Percentiles rank a stretch among this genome's conserved stretches.
phyloP scores from a whole-genome alignment of 2,329 filamentous ascomycete genomes.

The Zasmidium angulare region DNA sequence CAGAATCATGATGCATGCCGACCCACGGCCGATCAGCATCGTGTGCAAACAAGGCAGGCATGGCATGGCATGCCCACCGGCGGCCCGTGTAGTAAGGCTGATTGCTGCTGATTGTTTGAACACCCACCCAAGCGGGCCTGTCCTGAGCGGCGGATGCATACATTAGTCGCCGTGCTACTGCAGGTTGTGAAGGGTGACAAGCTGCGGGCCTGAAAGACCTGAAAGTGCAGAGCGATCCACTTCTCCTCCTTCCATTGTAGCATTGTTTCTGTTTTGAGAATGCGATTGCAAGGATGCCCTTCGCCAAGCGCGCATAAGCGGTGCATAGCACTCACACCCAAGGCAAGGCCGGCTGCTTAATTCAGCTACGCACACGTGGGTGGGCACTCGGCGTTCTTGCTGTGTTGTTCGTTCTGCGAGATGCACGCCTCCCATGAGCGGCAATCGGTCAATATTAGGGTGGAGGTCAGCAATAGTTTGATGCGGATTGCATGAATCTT shows the following conservation, averaged over 20 bases:
- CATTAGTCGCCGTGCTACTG: not conserved
- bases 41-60: not conserved
- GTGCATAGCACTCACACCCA: not conserved
- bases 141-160: not conserved
- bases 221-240: not conserved
- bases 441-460: not conserved
- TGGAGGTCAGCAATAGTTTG: not conserved
- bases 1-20: no score
- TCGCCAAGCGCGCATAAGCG: not conserved
- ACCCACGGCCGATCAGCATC: not conserved
- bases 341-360: not conserved
- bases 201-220: not conserved
- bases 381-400: no score
- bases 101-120: not conserved
- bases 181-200: not conserved
- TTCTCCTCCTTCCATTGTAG: not conserved
- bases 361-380: not conserved
- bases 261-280: not conserved
- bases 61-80: not conserved
- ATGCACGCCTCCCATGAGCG: not conserved
- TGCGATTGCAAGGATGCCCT: not conserved
- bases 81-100: not conserved
- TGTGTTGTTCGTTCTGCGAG: not conserved
- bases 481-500: not conserved
- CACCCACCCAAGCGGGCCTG: no score